These are phyloP conservation scores for Solanum pimpinellifolium DNA, from an alignment of 257 asterid genomes.

Conservation along the genomic window DNA sequence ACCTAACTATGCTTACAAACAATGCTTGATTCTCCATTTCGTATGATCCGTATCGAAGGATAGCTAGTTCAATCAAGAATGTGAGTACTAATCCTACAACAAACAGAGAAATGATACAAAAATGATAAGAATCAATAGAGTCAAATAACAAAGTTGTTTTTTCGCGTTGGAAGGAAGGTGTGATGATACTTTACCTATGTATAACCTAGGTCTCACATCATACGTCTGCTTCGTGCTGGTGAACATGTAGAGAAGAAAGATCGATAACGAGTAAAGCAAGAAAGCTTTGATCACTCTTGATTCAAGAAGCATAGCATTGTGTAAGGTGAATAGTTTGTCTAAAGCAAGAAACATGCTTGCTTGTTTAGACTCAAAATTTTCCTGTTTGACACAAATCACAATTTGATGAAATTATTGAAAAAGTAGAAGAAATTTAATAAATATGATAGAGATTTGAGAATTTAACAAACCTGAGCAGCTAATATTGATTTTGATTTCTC, in stretches of 20 bases:
- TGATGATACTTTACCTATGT: constrained; percentile 34
- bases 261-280: constrained; percentile 41
- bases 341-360: constrained; percentile 67
- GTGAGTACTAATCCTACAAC: constrained; percentile 46
- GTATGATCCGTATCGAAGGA: constrained; percentile 27
- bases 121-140: background rate
- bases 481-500: constrained; percentile 61
- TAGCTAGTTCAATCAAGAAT: constrained; percentile 31
- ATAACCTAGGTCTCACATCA: constrained; percentile 56
- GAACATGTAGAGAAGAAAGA: constrained; percentile 64
- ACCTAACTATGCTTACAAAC: constrained; percentile 33
- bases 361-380: constrained; percentile 78
- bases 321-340: constrained; percentile 70
- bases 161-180: background rate
- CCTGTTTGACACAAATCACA: constrained; percentile 25
- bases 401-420: background rate
- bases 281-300: constrained; percentile 55
- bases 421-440: background rate
- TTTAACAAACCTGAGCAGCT: constrained; percentile 54
- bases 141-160: background rate
- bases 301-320: constrained; percentile 64
- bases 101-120: background rate
- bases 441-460: background rate
- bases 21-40: constrained; percentile 34
- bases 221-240: constrained; percentile 76